Percentiles rank a stretch among this genome's conserved stretches.
Evolutionary conservation across 768 basidiomycete species (phyloP).

Genomic region (Rhizopogon sp.): DNA sequence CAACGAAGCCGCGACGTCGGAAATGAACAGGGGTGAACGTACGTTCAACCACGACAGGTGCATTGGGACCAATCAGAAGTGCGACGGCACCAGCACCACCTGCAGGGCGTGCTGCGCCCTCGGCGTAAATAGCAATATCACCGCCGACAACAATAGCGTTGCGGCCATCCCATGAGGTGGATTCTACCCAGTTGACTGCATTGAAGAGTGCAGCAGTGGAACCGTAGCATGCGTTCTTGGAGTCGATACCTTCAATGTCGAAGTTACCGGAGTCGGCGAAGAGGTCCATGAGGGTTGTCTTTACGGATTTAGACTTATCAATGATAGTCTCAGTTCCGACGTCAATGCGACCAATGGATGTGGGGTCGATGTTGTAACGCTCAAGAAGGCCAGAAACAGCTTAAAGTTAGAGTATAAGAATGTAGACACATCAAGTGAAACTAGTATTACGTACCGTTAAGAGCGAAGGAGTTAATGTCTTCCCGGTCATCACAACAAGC

Average conservation of each 20-base stretch:
- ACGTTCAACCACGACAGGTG: constrained; percentile 94
- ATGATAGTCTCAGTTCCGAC: constrained; percentile 99
- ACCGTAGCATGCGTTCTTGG: constrained; percentile 99
- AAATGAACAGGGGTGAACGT: constrained; percentile 39
- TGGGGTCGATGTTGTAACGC: constrained; percentile 95
- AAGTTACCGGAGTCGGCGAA: constrained; percentile 90
- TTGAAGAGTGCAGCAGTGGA: constrained; percentile 99
- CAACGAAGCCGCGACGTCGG: constrained; percentile 32
- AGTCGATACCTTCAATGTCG: constrained; percentile 98
- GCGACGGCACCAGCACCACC: constrained; percentile 97
- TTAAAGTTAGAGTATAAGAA: constrained; percentile 24
- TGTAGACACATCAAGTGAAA: not conserved
- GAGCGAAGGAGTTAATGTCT: constrained; percentile 96
- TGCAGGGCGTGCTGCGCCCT: constrained; percentile 90
- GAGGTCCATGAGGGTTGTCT: constrained; percentile 98
- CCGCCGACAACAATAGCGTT: constrained; percentile 96
- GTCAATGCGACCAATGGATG: constrained; percentile 94
- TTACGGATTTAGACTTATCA: constrained; percentile 98
- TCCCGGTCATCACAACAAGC: constrained; percentile 98
- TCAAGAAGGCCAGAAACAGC: constrained; percentile 86
- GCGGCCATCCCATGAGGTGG: constrained; percentile 93
- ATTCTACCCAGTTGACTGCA: constrained; percentile 97
- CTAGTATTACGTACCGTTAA: constrained; percentile 64
- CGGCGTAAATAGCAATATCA: constrained; percentile 97
- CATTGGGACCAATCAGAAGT: constrained; percentile 93